Evolutionary conservation across 768 basidiomycete species (phyloP), one percentile per base, ranked within the genome.

Genomic region (Suillus decipiens): DNA sequence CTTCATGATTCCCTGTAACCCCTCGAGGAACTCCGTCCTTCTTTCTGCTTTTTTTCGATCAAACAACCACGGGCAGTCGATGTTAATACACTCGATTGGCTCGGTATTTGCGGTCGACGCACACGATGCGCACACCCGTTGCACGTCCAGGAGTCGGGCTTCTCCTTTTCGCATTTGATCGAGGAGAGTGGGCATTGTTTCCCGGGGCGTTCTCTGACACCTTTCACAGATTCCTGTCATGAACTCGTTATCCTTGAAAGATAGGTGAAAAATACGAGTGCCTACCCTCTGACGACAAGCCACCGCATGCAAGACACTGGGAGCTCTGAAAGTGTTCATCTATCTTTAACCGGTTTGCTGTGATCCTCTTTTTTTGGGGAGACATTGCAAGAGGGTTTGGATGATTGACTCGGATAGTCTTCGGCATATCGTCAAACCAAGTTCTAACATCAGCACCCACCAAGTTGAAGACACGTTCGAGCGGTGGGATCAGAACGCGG

Each of bases 391-490:
- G 60, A 28, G 74, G 69, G 56, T 78, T 79, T 61, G 68, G 70
- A 71, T 81, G 69, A 69, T 78, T 71, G 53, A 70, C 62, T 54
- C 71, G 76, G 61, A 80, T 77, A 45, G 79, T 77, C 72, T 86
- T 87, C 2, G 93, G 92, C 93, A 96, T 95, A 34, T 89, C 88
- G 56, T 89, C 82, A 70, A 87, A 98, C 96, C 96, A 99, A 48
- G 81, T 79, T 59, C 84, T 83, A 33, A 96, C 88, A 71, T 97
- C 90, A 10, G 90, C 94, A 17, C 96, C 96, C 39, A 96, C 81
- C 28, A 99, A 85, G 37, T 90, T 94, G 80, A 99, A 93, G 51
- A 99, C 85, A 53, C 97, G 85, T 63, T 92, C 90, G 66, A 99
- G 73, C 0, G 96, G 95, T 10, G 93, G 94, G 50, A 99, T 93